Conservation (phyloP, 192 early-diverging fungal species). For the Coemansia sp. region DNA sequence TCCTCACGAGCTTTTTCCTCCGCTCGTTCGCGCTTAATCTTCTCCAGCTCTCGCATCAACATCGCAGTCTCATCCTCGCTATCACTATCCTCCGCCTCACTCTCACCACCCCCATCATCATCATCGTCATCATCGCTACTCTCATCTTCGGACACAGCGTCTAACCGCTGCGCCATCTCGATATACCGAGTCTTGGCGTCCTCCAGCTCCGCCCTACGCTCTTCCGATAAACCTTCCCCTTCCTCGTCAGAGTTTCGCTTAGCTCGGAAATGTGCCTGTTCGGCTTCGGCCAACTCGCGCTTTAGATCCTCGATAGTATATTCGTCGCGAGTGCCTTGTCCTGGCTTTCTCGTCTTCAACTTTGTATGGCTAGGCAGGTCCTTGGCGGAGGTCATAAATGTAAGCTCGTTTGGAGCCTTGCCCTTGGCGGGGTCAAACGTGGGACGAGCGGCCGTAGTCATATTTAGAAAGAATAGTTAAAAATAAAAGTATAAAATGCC, state of each 20-base stretch:
- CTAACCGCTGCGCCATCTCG: conserved; percentile 39
- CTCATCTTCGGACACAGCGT: conserved; percentile 49
- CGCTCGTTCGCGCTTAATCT: conserved; percentile 90
- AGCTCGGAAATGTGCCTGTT: conserved; percentile 63
- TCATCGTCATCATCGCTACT: conserved; percentile 59
- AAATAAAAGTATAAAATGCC: background rate
- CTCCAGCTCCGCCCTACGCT: conserved; percentile 2
- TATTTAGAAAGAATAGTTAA: conserved; percentile 4
- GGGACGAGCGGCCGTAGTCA: conserved; percentile 71
- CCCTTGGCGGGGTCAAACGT: conserved; percentile 79
- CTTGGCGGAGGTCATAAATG: conserved; percentile 63
- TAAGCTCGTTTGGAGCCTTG: conserved; percentile 61
- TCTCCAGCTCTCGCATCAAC: conserved; percentile 79
- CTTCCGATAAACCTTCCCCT: background rate
- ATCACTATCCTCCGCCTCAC: conserved; percentile 46
- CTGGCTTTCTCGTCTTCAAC: conserved; percentile 74
- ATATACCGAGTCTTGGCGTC: conserved; percentile 42
- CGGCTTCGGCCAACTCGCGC: conserved; percentile 65
- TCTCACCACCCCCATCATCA: conserved; percentile 50
- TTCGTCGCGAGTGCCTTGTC: conserved; percentile 62
- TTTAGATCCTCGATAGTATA: conserved; percentile 64
- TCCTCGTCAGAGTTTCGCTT: conserved; percentile 51
- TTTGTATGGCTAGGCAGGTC: conserved; percentile 76
- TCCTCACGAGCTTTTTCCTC: conserved; percentile 84
- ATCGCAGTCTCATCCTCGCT: conserved; percentile 92